Evolutionary conservation across 208 protist species (phyloP).

Genomic region (Leishmania tropica): DNA sequence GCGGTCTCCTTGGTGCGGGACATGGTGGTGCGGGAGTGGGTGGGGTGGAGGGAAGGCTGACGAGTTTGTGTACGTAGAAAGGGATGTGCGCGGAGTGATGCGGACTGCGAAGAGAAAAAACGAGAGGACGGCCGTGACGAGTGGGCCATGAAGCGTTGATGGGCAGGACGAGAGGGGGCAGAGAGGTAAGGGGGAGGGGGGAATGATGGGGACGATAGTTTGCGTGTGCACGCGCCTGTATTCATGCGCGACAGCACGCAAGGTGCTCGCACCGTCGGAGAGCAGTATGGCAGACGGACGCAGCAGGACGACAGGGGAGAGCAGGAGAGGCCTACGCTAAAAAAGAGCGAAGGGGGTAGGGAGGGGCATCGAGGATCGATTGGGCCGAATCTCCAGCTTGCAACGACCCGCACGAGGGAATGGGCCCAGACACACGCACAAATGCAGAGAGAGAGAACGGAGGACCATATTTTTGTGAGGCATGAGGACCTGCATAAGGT

Average conservation of each 20-base stretch:
- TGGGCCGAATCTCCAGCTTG: neutral
- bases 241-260: neutral
- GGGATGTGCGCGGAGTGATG: too few relatives aligned
- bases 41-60: neutral
- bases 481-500: too few relatives aligned
- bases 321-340: neutral
- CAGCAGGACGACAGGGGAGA: neutral
- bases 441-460: neutral
- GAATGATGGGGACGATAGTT: neutral
- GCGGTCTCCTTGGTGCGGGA: slow-evolving; percentile 98
- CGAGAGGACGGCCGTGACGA: neutral
- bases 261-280: neutral
- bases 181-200: neutral
- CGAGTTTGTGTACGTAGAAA: neutral
- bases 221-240: neutral
- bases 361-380: neutral
- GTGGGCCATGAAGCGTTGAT: neutral
- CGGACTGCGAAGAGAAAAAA: too few relatives aligned
- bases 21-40: slow-evolving; percentile 55
- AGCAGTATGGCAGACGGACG: neutral
- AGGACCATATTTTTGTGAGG: too few relatives aligned
- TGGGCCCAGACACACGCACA: too few relatives aligned
- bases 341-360: neutral
- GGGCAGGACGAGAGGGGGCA: neutral
- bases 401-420: neutral